These are phyloP conservation scores for Pleoardoris graminearum DNA, from an alignment of 2,329 filamentous ascomycete genomes.

Conservation along the genomic window DNA sequence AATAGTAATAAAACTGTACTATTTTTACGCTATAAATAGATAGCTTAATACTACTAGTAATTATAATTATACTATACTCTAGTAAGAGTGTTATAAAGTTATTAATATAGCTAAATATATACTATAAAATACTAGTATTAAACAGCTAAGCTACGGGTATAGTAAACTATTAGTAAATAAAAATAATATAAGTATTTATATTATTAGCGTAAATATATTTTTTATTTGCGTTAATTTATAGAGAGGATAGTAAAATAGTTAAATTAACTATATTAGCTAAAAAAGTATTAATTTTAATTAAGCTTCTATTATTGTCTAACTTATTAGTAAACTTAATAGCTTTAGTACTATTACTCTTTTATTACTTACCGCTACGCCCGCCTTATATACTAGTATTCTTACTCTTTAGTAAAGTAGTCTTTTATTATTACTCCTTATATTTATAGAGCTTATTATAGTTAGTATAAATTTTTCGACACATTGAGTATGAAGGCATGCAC, in stretches of 20 bases:
- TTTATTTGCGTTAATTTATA: background rate
- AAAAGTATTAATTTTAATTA: background rate
- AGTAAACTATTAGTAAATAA: background rate
- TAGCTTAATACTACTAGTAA: constrained; percentile 12
- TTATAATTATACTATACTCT: constrained; percentile 5
- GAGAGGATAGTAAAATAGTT: background rate
- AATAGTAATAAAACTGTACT: constrained; percentile 4
- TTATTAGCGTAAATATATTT: background rate
- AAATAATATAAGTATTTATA: constrained; percentile 7
- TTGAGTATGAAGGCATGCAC: too few relatives aligned
- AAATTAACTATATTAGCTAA: background rate
- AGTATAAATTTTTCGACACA: too few relatives aligned
- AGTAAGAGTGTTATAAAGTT: constrained; percentile 10
- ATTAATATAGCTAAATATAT: constrained; percentile 11
- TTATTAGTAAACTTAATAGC: background rate
- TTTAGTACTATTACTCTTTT: constrained; percentile 4
- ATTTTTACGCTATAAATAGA: constrained; percentile 6
- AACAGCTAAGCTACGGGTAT: constrained; percentile 8
- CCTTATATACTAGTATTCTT: background rate
- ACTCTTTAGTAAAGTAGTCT: background rate
- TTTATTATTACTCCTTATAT: constrained; percentile 7
- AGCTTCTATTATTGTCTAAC: background rate
- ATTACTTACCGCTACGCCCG: background rate
- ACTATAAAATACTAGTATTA: constrained; percentile 13
- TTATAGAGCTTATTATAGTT: constrained; percentile 10